A percentile compares a stretch with the other conserved stretches of the same genome.
These are phyloP conservation scores for Geranomyces michiganensis DNA, from an alignment of 192 early-diverging fungal genomes.

Conservation along the genomic window DNA sequence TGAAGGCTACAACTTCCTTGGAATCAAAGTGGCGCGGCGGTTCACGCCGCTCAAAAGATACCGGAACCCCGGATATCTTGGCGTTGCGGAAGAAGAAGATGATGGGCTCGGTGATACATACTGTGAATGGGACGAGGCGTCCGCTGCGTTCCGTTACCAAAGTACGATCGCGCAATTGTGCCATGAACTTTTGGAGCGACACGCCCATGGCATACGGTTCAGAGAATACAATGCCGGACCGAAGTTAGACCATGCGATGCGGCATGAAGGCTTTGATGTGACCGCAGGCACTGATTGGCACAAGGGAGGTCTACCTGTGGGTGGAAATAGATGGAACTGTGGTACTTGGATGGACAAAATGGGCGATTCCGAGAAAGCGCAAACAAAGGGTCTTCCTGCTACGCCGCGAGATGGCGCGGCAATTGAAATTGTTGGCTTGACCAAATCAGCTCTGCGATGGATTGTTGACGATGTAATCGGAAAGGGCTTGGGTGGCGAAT, in stretches of 20 bases:
- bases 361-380: conserved; percentile 90
- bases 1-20: conserved; percentile 77
- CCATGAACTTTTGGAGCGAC: conserved; percentile 88
- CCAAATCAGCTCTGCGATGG: conserved; percentile 86
- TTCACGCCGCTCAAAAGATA: conserved; percentile 73
- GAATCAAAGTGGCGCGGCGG: conserved; percentile 71
- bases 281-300: conserved; percentile 72
- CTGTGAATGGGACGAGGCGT: conserved; percentile 49
- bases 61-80: conserved; percentile 38
- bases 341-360: conserved; percentile 99
- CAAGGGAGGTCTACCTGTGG: conserved; percentile 73
- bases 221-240: conserved; percentile 94
- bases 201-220: conserved; percentile 89
- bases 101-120: conserved; percentile 46
- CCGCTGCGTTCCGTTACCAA: conserved; percentile 63
- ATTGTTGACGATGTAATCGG: conserved; percentile 53
- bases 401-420: conserved; percentile 92
- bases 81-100: conserved; percentile 34
- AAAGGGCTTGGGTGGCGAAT: conserved; percentile 17
- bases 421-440: conserved; percentile 89
- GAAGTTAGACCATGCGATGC: conserved; percentile 89
- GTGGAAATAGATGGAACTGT: conserved; percentile 92
- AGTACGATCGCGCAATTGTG: conserved; percentile 84
- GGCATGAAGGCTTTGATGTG: conserved; percentile 86
- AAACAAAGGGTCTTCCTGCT: conserved; percentile 85